Conservation (phyloP, 2,329 filamentous ascomycete genomes). For the Talaromyces islandicus region DNA sequence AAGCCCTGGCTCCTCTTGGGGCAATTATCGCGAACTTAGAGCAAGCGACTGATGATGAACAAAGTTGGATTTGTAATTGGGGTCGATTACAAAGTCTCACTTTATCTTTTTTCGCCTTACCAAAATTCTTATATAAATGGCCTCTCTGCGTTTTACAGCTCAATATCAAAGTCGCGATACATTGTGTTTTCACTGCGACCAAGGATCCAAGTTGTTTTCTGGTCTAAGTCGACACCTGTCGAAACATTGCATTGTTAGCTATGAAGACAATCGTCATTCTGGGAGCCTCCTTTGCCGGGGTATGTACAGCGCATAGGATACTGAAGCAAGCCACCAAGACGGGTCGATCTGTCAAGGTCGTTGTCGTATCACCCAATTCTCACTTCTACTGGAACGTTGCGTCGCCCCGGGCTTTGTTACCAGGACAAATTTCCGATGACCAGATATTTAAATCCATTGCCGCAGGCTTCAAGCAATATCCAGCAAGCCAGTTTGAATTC, state of each 20-base stretch:
- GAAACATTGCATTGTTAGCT: neutral
- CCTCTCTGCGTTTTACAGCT: neutral
- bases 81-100: neutral
- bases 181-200: neutral
- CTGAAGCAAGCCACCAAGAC: conserved; percentile 6
- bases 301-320: conserved; percentile 4
- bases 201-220: neutral
- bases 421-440: conserved; percentile 1
- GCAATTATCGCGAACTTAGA: neutral
- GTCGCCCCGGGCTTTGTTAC: conserved; percentile 3
- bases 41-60: neutral
- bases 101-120: neutral
- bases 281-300: conserved; percentile 2
- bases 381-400: conserved; percentile 8
- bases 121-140: neutral
- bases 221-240: neutral
- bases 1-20: neutral
- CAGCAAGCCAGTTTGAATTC: conserved; percentile 4
- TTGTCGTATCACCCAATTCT: conserved; percentile 6
- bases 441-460: conserved; percentile 2
- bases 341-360: neutral
- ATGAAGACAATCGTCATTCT: conserved; percentile 9
- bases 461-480: conserved; percentile 5
- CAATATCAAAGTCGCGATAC: neutral
- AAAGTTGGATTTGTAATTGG: neutral